These are phyloP conservation scores for Pholiota microspora DNA, from an alignment of 768 basidiomycete genomes.

Conservation along the genomic window DNA sequence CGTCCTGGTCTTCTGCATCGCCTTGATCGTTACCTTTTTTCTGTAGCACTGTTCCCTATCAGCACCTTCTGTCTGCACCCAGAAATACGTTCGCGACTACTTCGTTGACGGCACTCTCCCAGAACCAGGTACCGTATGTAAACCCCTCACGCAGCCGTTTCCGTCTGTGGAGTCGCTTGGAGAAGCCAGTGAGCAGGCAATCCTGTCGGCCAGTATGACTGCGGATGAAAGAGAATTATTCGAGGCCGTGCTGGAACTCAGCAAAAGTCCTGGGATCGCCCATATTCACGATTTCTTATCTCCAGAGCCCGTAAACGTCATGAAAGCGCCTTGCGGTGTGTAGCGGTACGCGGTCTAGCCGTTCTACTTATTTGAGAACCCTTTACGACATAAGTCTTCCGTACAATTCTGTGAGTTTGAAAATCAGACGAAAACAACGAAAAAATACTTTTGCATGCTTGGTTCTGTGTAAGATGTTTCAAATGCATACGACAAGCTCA, in stretches of 20 bases:
- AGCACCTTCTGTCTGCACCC: constrained; percentile 33
- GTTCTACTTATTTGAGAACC: not conserved
- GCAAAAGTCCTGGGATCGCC: constrained; percentile 3
- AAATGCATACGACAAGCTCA: too few species aligned
- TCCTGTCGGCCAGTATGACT: not conserved
- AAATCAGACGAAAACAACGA: not conserved
- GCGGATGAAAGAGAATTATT: constrained; percentile 3
- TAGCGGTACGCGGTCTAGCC: not conserved
- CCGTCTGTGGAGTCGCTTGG: not conserved
- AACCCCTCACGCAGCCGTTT: constrained; percentile 28
- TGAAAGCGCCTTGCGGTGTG: not conserved
- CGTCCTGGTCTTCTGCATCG: not conserved
- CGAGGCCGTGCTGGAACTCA: constrained; percentile 9
- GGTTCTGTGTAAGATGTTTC: too few species aligned
- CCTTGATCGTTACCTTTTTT: not conserved
- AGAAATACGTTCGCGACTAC: constrained; percentile 33
- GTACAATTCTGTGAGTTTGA: not conserved
- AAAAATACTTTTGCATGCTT: too few species aligned
- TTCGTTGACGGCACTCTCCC: constrained; percentile 41
- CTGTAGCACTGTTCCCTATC: constrained; percentile 33
- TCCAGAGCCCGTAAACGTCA: not conserved
- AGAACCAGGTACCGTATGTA: constrained; percentile 36
- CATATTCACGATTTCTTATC: not conserved
- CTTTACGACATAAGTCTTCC: not conserved
- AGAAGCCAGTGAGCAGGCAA: not conserved